These are phyloP conservation scores for Cercophora scortea DNA, from an alignment of 495 filamentous ascomycete genomes.

Conservation along the genomic window DNA sequence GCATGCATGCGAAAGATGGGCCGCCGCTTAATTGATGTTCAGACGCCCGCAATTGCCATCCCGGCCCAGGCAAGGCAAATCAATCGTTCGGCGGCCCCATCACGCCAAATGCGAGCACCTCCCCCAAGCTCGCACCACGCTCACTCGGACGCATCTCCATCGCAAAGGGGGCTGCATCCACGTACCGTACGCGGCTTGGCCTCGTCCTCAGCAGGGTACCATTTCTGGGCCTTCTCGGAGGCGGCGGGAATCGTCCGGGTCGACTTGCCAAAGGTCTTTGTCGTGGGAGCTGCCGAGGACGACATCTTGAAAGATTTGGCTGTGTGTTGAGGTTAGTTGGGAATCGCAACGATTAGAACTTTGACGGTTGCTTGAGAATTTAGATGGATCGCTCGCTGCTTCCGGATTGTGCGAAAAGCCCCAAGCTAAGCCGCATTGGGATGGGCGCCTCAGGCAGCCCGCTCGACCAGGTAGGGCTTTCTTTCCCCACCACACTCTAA, in stretches of 20 bases:
- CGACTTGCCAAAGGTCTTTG: slow-evolving; percentile 97
- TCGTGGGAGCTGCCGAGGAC: slow-evolving; percentile 51
- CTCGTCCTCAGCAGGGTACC: slow-evolving; percentile 97
- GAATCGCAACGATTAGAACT: slow-evolving; percentile 28
- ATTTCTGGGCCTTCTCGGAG: slow-evolving; percentile 93
- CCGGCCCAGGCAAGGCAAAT: neutral
- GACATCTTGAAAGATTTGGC: slow-evolving; percentile 54
- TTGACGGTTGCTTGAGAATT: slow-evolving; percentile 28
- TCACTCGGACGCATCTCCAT: no score
- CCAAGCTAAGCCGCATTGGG: slow-evolving; percentile 27
- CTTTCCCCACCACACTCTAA: slow-evolving; percentile 28
- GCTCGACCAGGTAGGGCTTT: slow-evolving; percentile 26
- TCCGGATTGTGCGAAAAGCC: slow-evolving; percentile 28
- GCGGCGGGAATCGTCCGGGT: slow-evolving; percentile 78
- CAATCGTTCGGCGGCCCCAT: neutral
- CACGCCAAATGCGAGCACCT: neutral
- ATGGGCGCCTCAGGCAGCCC: slow-evolving; percentile 14
- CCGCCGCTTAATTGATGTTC: no score
- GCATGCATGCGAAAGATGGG: no score
- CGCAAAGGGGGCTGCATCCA: slow-evolving; percentile 19
- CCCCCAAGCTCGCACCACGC: neutral
- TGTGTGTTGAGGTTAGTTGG: slow-evolving; percentile 32
- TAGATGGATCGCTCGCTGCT: slow-evolving; percentile 20
- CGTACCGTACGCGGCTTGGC: slow-evolving; percentile 85
- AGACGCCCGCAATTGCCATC: no score